Conservation (phyloP, 768 basidiomycete species). For the Gloeophyllum trabeum region DNA sequence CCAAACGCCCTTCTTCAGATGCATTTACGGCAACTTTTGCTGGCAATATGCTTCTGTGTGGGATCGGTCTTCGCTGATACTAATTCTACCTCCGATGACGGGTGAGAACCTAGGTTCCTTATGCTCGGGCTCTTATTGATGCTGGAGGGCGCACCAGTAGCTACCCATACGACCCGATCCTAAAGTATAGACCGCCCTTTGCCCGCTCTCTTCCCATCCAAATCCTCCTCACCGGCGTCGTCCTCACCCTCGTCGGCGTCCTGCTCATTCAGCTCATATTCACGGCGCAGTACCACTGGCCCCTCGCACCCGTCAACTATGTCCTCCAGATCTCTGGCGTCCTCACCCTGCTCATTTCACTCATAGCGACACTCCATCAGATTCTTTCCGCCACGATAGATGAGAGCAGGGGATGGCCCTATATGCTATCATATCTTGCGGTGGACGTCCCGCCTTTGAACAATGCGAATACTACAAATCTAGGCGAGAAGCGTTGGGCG, state of each 20-base stretch:
- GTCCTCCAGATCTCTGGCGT: conserved; percentile 82
- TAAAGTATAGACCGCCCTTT: conserved; percentile 68
- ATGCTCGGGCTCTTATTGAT: too few species aligned
- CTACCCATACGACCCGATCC: conserved; percentile 51
- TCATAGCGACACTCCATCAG: conserved; percentile 68
- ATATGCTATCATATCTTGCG: conserved; percentile 89
- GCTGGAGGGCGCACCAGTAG: too few species aligned
- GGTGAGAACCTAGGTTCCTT: too few species aligned
- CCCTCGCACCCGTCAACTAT: conserved; percentile 88
- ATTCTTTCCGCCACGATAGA: conserved; percentile 47
- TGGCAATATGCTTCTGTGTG: too few species aligned
- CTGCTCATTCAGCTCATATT: conserved; percentile 89
- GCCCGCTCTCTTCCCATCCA: conserved; percentile 87
- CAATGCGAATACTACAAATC: conserved; percentile 14
- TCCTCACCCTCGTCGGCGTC: conserved; percentile 73
- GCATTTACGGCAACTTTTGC: too few species aligned
- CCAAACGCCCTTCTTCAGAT: too few species aligned
- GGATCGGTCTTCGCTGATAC: too few species aligned
- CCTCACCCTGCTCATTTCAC: conserved; percentile 63
- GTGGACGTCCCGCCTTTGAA: conserved; percentile 60
- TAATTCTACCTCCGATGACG: too few species aligned
- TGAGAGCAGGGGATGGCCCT: conserved; percentile 79
- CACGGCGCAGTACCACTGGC: conserved; percentile 94
- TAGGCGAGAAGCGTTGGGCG: conserved; percentile 59
- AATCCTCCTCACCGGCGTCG: conserved; percentile 74